Evolutionary conservation across 2,329 filamentous ascomycete genomes (phyloP).

Genomic region (Trichophaea hybrida): DNA sequence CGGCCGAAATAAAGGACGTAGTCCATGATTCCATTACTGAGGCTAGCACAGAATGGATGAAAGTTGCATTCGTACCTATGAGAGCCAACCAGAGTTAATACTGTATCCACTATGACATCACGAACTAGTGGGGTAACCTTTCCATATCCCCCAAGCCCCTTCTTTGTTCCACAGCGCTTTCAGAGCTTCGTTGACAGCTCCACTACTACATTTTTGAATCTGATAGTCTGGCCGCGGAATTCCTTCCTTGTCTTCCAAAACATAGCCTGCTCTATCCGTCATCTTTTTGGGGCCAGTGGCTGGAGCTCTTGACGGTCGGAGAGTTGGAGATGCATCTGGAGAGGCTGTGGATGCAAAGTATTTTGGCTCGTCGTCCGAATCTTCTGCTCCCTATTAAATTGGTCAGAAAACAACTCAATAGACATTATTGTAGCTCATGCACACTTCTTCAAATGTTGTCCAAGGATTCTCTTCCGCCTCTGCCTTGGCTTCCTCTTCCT

Average conservation of each 20-base stretch:
- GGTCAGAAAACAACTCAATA: conserved; percentile 10
- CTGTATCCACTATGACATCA: neutral
- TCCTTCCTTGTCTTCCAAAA: conserved; percentile 34
- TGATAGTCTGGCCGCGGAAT: conserved; percentile 42
- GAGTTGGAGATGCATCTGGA: conserved; percentile 28
- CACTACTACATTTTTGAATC: conserved; percentile 43
- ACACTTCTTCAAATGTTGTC: conserved; percentile 19
- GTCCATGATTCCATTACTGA: conserved; percentile 87
- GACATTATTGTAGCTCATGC: conserved; percentile 7
- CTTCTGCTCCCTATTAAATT: conserved; percentile 30
- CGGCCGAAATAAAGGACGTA: conserved; percentile 72
- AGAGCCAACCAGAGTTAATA: neutral
- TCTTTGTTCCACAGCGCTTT: conserved; percentile 80
- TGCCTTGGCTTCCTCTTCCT: conserved; percentile 21
- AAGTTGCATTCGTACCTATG: conserved; percentile 66
- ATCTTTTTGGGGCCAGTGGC: conserved; percentile 29
- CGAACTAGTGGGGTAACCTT: conserved; percentile 34
- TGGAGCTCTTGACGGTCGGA: conserved; percentile 31
- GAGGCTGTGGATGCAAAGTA: conserved; percentile 61
- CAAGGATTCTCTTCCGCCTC: conserved; percentile 6
- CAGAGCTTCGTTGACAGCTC: conserved; percentile 53
- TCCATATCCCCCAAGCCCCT: conserved; percentile 86
- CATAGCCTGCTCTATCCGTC: conserved; percentile 36
- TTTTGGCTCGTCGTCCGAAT: conserved; percentile 49
- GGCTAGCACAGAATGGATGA: conserved; percentile 74